These are phyloP conservation scores for Penicillium sp. DNA, from an alignment of 2,329 filamentous ascomycete species.

Conservation along the genomic window DNA sequence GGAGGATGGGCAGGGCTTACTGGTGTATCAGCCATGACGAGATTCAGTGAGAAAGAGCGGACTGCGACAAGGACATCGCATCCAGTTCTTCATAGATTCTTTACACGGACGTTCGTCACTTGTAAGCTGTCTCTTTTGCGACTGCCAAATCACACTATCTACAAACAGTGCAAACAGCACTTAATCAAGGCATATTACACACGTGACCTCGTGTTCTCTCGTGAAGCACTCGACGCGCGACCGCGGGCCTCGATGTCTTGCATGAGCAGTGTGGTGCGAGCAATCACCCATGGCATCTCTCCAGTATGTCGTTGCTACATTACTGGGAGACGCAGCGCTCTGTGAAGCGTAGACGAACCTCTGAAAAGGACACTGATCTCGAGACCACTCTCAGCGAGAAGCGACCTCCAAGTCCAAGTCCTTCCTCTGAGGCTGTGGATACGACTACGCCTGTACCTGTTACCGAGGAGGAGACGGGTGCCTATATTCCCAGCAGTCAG, in stretches of 20 bases:
- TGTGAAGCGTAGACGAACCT: slow-evolving; percentile 38
- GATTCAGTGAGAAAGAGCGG: neutral
- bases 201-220: slow-evolving; percentile 37
- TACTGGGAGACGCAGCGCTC: slow-evolving; percentile 42
- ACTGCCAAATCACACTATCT: neutral
- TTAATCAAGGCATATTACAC: slow-evolving; percentile 22
- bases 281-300: slow-evolving; percentile 15
- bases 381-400: slow-evolving; percentile 11
- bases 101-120: neutral
- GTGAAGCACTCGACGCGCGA: slow-evolving; percentile 29
- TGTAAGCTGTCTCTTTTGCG: neutral
- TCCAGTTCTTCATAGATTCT: neutral
- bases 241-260: neutral
- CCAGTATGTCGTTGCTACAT: slow-evolving; percentile 42
- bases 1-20: slow-evolving; percentile 20
- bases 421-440: slow-evolving; percentile 43
- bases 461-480: slow-evolving; percentile 36
- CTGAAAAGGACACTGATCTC: slow-evolving; percentile 15
- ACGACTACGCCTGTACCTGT: slow-evolving; percentile 22
- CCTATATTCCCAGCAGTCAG: slow-evolving; percentile 43
- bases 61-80: neutral
- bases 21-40: slow-evolving; percentile 23
- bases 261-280: neutral
- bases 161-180: slow-evolving; percentile 31
- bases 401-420: slow-evolving; percentile 27